Evolutionary conservation across 495 filamentous ascomycete genomes (phyloP).

Genomic region (Umbilicaria muhlenbergii): DNA sequence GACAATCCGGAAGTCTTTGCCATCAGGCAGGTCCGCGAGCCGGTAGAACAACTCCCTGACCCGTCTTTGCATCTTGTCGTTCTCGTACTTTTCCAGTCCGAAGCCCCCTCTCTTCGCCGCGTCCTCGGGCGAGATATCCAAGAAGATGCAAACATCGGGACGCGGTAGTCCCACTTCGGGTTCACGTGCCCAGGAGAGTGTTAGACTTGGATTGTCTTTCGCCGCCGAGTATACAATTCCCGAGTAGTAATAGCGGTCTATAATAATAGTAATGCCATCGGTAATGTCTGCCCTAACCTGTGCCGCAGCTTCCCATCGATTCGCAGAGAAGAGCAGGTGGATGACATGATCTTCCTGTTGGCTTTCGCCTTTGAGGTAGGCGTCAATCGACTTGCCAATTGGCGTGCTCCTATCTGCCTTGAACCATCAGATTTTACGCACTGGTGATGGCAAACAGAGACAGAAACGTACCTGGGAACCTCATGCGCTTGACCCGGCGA

Average conservation of each 20-base stretch:
- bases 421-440: not conserved
- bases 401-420: conserved; percentile 65
- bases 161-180: conserved; percentile 79
- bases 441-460: not conserved
- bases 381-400: conserved; percentile 80
- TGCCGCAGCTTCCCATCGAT: conserved; percentile 78
- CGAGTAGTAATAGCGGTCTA: conserved; percentile 89
- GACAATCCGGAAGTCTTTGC: conserved; percentile 25
- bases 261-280: conserved; percentile 56
- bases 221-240: conserved; percentile 94
- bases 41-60: conserved; percentile 59
- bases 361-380: conserved; percentile 59
- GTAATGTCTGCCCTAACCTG: conserved; percentile 45
- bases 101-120: conserved; percentile 67
- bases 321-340: conserved; percentile 89
- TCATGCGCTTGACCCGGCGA: conserved; percentile 51
- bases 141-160: conserved; percentile 77
- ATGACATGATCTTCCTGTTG: conserved; percentile 83
- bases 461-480: conserved; percentile 63
- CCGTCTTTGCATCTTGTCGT: conserved; percentile 60
- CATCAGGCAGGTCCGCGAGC: conserved; percentile 23
- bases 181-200: conserved; percentile 60
- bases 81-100: conserved; percentile 82
- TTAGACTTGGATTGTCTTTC: conserved; percentile 54
- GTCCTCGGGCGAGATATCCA: conserved; percentile 59